Evolutionary conservation across 176 grass and related monocot species (phyloP), one percentile per base, ranked within the genome.

Genomic region (Tillandsia leiboldiana): DNA sequence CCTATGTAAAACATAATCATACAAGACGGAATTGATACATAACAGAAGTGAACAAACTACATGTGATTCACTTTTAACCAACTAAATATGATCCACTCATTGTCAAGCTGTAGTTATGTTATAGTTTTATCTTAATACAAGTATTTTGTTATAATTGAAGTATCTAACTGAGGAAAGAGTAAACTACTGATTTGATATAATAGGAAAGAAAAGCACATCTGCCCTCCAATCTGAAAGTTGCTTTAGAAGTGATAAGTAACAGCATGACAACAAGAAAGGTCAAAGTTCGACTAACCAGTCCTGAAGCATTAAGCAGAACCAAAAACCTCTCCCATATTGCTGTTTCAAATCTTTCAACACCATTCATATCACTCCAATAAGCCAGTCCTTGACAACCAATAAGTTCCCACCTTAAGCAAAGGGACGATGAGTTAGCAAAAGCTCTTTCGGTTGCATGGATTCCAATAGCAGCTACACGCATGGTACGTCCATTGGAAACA

Each of bases 371-470:
- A 20, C 78, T 67, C 74, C 87, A 87, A 77, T 84, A 81, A 73
- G 86, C 88, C 57, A 89, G 76, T 47, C 74, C 81, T 84, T 92
- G 86, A 81, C 89, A 96, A 72, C 66, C 88, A 77, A 75, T 83
- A 28, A 85, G 68, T 75, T 96, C 76, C 93, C 93, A 96, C 59
- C 77, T 87, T 79, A 96, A 69, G 68, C 13, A 79, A 87, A 96
- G 93, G 73, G 93, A 96, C 50, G 93, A 96, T 12, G 93, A 91
- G 79, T 96, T 96, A 49, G 86, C 81, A 80, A 96, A 96, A 85
- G 71, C 53, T 81, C 70, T 90, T 72, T 82, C 79, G 64, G 73
- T 83, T 53, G 9, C 78, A 85, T 96, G 88, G 70, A 92, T 72
- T 76, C 79, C 74, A 68, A 65, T 81, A 92, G 89, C 86, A 83